A percentile compares a stretch with the other conserved stretches of the same genome.
Evolutionary conservation across 805 yeast genomes (phyloP).

Genomic region (Starmerella floris): DNA sequence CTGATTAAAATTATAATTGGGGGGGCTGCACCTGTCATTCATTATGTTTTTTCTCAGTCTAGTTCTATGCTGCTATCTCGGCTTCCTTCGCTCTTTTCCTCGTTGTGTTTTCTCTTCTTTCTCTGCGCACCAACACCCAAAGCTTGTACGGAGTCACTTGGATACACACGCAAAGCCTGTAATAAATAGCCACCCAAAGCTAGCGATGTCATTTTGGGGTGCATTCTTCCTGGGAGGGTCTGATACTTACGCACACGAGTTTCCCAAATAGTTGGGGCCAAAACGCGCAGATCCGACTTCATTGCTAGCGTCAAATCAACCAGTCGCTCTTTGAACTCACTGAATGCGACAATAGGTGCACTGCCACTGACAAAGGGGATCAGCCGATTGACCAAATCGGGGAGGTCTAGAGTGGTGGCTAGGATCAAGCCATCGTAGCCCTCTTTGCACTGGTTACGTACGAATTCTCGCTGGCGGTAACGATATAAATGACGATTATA

Average conservation of each 20-base stretch:
- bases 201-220: constrained; percentile 86
- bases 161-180: constrained; percentile 66
- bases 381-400: constrained; percentile 48
- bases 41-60: neutral
- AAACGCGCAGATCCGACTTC: constrained; percentile 49
- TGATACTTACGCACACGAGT: constrained; percentile 77
- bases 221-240: constrained; percentile 85
- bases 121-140: constrained; percentile 33
- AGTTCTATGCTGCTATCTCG: neutral
- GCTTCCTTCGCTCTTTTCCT: neutral
- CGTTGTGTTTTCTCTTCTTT: constrained; percentile 8
- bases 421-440: constrained; percentile 65
- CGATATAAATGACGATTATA: constrained; percentile 54
- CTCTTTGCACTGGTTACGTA: constrained; percentile 32
- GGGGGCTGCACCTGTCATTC: too few relatives aligned
- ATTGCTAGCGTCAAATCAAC: constrained; percentile 62
- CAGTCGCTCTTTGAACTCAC: constrained; percentile 66
- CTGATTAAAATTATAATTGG: too few relatives aligned
- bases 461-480: constrained; percentile 30
- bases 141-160: constrained; percentile 53
- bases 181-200: constrained; percentile 85
- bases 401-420: constrained; percentile 58
- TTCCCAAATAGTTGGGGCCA: constrained; percentile 75
- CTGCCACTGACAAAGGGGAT: constrained; percentile 66
- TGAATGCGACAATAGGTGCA: constrained; percentile 71